Conservation (phyloP, 345 rosid genomes). For the Laguncularia racemosa region DNA sequence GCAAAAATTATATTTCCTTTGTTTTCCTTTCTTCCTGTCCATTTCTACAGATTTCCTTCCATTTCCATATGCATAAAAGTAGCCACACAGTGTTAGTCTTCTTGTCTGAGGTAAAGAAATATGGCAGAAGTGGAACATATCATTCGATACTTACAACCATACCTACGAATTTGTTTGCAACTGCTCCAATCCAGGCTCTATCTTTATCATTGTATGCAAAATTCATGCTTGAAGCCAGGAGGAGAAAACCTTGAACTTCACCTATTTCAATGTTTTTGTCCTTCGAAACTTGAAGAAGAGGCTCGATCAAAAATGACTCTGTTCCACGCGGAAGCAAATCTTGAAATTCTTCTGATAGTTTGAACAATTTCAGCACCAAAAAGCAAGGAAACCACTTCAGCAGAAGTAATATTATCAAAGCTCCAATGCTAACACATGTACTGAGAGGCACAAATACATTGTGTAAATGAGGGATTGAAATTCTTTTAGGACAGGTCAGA, state of each 20-base stretch:
- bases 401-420: slow-evolving; percentile 2
- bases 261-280: slow-evolving; percentile 16
- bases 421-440: not conserved
- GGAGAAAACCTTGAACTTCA: slow-evolving; percentile 43
- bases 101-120: too few species aligned
- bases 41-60: too few species aligned
- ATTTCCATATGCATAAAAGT: too few species aligned
- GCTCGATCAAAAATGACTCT: slow-evolving; percentile 56
- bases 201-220: slow-evolving; percentile 77
- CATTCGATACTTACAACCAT: slow-evolving; percentile 5
- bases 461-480: too few species aligned
- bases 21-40: too few species aligned
- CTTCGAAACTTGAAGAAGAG: slow-evolving; percentile 29
- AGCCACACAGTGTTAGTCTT: too few species aligned
- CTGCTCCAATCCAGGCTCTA: slow-evolving; percentile 76
- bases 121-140: too few species aligned
- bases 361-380: slow-evolving; percentile 9
- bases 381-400: not conserved
- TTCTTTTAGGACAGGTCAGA: too few species aligned
- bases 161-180: slow-evolving; percentile 64
- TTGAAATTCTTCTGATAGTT: slow-evolving; percentile 48
- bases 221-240: slow-evolving; percentile 66
- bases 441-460: not conserved
- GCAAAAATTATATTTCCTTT: too few species aligned
- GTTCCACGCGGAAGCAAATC: slow-evolving; percentile 63